Evolutionary conservation across 1,139 yeast species (phyloP), one percentile per base, ranked within the genome.

Genomic region (Candida albicans): DNA sequence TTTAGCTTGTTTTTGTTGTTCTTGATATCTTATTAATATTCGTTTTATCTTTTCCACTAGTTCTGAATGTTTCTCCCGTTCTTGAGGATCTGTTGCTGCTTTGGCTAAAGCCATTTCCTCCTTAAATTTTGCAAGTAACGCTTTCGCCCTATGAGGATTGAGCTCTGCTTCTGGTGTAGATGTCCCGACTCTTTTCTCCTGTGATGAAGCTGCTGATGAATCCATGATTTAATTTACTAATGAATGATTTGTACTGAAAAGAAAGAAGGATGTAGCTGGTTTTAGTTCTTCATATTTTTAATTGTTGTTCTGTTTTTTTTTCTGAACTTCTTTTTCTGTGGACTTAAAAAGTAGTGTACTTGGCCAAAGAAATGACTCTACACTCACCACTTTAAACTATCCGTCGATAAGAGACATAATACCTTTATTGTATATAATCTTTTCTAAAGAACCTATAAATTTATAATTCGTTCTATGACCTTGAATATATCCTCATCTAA

Each of bases 11-110:
- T 59, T 57, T 43, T 70, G 75, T 45, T 72, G 76, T 8, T 71
- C 72, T 44, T 71, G 73, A 51, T 70, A 73, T 43, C 59, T 68
- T 30, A 70, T 51, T 47, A 75, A 72, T 46, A 69, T 73, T 59
- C 68, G 73, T 53, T 76, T 79, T 52, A 87, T 81, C 46, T 78
- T 78, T 45, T 86, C 86, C 2, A 93, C 95, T 48, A 81, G 82
- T 50, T 73, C 69, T 52, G 79, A 67, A 56, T 85, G 88, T 52
- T 77, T 82, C 58, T 79, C 80, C n/a, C 91, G 93, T 52, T 78
- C 82, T 0, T 79, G 83, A 2, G 53, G 7, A 40, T 81, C 83
- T 40, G 59, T 59, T 6, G 75, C 68, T 4, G 73, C 72, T 52
- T 78, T 78, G 1, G 90, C 95, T 50, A 79, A 77, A 31, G 78